These are phyloP conservation scores for Tetracentron sinense DNA, from an alignment of 164 flowering plant genomes.

Conservation along the genomic window DNA sequence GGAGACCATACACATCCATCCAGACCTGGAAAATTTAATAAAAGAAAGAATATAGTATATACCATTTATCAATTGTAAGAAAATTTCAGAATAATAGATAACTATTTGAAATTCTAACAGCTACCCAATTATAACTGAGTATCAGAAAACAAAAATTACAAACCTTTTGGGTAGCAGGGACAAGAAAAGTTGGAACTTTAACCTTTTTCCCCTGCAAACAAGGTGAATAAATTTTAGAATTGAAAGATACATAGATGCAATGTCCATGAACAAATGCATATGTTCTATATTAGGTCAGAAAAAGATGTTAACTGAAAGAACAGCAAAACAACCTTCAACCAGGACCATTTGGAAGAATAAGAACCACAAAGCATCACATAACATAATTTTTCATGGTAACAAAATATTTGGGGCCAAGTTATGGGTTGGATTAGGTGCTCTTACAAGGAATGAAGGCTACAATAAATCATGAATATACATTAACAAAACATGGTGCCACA, in stretches of 20 bases:
- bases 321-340: no score
- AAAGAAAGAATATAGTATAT: neutral
- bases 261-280: neutral
- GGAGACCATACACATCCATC: conserved; percentile 84
- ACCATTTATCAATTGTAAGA: neutral
- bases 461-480: no score
- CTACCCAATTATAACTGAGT: no score
- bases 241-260: neutral
- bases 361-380: neutral
- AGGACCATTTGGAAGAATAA: no score
- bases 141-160: no score
- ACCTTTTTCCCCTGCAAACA: conserved; percentile 74
- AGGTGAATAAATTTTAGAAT: neutral
- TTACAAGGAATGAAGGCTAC: no score
- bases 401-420: neutral
- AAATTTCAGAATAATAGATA: no score
- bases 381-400: no score
- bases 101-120: no score
- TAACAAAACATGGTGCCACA: no score
- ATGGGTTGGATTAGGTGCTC: no score
- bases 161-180: conserved; percentile 99
- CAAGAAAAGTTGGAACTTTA: conserved; percentile 94
- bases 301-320: neutral
- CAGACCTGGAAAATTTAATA: conserved; percentile 58
- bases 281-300: neutral